A percentile compares a stretch with the other conserved stretches of the same genome.
These are phyloP conservation scores for Alternaria triticimaculans DNA, from an alignment of 2,329 filamentous ascomycete genomes.

Conservation along the genomic window DNA sequence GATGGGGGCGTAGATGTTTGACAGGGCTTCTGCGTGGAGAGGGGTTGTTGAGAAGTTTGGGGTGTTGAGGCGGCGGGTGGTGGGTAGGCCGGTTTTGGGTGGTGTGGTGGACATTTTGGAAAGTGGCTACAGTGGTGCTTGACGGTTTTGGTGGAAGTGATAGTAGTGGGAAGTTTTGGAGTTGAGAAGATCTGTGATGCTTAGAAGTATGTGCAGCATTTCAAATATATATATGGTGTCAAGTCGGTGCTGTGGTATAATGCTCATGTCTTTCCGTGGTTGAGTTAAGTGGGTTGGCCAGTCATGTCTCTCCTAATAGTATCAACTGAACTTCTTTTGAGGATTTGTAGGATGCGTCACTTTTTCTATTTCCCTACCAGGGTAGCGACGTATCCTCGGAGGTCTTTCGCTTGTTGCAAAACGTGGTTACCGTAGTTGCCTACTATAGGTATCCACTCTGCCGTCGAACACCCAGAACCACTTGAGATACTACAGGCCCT, in stretches of 20 bases:
- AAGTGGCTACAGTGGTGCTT: background rate
- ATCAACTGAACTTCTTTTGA: background rate
- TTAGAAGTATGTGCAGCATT: background rate
- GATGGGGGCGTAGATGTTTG: background rate
- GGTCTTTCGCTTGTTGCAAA: background rate
- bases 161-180: background rate
- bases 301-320: background rate
- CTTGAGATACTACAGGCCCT: background rate
- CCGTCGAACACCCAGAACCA: background rate
- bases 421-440: background rate
- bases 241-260: background rate
- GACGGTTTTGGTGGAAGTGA: rapidly evolving
- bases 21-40: background rate
- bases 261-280: background rate
- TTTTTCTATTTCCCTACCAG: background rate
- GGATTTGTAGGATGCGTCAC: background rate
- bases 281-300: background rate
- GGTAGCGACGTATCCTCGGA: background rate
- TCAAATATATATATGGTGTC: background rate
- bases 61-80: background rate
- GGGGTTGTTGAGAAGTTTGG: background rate
- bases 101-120: background rate
- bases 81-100: background rate
- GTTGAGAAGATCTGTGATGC: background rate
- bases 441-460: background rate